These are phyloP conservation scores for Phialemoniopsis sp. DNA, from an alignment of 2,329 filamentous ascomycete genomes.

Conservation along the genomic window DNA sequence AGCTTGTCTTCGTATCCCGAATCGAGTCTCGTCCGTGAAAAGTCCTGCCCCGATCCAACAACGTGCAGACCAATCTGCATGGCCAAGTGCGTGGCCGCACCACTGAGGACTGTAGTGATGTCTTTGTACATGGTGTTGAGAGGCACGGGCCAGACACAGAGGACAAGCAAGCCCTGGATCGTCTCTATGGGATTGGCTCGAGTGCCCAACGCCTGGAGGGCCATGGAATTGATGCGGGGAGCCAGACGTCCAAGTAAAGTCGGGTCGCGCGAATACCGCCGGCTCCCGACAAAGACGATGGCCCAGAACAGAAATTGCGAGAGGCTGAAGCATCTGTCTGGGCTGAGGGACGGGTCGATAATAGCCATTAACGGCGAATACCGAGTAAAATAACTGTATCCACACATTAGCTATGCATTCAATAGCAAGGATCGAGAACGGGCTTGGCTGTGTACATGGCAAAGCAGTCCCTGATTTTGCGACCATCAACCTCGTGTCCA, in stretches of 20 bases:
- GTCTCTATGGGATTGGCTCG: conserved; percentile 22
- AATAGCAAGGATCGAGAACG: no score
- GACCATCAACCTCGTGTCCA: conserved; percentile 3
- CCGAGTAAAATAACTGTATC: conserved; percentile 4
- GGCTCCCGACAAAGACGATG: conserved; percentile 29
- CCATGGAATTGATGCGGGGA: conserved; percentile 25
- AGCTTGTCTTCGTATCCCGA: conserved; percentile 25
- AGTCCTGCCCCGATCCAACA: conserved; percentile 30
- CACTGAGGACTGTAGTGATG: conserved; percentile 30
- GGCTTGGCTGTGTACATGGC: no score
- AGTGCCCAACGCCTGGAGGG: conserved; percentile 25
- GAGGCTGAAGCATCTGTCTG: conserved; percentile 2
- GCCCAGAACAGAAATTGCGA: conserved; percentile 27
- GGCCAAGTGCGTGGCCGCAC: conserved; percentile 31
- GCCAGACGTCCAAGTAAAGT: conserved; percentile 24
- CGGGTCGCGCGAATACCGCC: conserved; percentile 27
- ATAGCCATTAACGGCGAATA: conserved; percentile 6
- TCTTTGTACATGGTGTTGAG: conserved; percentile 34
- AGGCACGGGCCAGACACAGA: conserved; percentile 33
- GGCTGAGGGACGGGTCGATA: background rate
- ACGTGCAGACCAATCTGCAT: conserved; percentile 34
- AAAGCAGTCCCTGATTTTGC: conserved; percentile 7
- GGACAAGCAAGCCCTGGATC: conserved; percentile 30
- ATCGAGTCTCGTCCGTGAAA: conserved; percentile 26
- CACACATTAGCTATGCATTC: no score